Evolutionary conservation across 2,329 filamentous ascomycete genomes (phyloP), one percentile per base, ranked within the genome.

Genomic region (Aspergillus neoniger): DNA sequence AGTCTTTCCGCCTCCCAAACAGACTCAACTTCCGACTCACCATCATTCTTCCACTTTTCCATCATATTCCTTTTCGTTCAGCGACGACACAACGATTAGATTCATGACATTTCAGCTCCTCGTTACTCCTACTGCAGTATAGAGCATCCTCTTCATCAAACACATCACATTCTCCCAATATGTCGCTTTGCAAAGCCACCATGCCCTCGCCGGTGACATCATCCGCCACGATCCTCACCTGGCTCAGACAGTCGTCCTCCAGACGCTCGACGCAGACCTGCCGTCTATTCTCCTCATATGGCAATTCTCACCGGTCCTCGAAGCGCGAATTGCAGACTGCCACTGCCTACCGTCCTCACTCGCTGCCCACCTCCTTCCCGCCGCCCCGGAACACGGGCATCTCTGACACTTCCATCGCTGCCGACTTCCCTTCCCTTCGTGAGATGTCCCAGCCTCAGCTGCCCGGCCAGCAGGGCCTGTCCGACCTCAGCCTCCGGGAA

Each of bases 321-420:
- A 85, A 85, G 69, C 80, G 86, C 54, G 83, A 85, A 63, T 82
- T 90, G 72, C 86, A 88, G 72, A 89, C 87, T 12, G 85, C 85
- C 32, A 88, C 86, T 17, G 85, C 85, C 51, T 87, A 88, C 68
- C 85, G 84, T 59, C 86, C 87, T 19, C 83, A 86, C 61, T 80
- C 81, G 2, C 74, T 90, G n/a, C 79, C 83, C 15, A 76, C 82
- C 1, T 79, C 82, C 50, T 83, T 85, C 66, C 84, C 85, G 12
- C 80, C 81, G 47, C 85, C 85, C 48, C 82, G 85, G 66, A 88
- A 85, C 72, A 74, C 80, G 36, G 82, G 82, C n/a, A 76, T 83
- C 30, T 82, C 84, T 54, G 85, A 88, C 57, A 85, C 84, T 10
- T 88, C 87, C 30, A 87, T 89, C 67, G 81, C 85, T 9, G 81